A percentile compares a stretch with the other conserved stretches of the same genome.
These are phyloP conservation scores for Chalciporus piperatoides DNA, from an alignment of 1,284 basidiomycete genomes.

Conservation along the genomic window DNA sequence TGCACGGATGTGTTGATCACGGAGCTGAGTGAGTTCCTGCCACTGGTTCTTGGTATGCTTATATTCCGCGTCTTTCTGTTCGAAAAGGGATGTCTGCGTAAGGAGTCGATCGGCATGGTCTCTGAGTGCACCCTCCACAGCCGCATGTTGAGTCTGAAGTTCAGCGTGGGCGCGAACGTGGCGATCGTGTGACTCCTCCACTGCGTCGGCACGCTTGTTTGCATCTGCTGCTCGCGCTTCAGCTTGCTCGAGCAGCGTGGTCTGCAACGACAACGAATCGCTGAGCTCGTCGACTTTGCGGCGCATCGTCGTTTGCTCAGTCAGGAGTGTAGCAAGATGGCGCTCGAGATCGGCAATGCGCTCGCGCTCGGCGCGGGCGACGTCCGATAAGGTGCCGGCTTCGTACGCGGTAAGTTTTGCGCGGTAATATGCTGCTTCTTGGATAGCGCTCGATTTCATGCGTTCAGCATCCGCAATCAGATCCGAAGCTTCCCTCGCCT, in stretches of 20 bases:
- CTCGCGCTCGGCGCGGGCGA: slow-evolving; percentile 75
- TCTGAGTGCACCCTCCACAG: slow-evolving; percentile 66
- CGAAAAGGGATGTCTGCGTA: slow-evolving; percentile 69
- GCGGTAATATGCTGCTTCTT: slow-evolving; percentile 96
- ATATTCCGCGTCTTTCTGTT: slow-evolving; percentile 81
- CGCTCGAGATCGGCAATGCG: slow-evolving; percentile 79
- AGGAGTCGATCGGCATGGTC: slow-evolving; percentile 80
- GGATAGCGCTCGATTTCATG: slow-evolving; percentile 74
- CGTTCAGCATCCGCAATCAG: slow-evolving; percentile 81
- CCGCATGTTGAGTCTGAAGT: slow-evolving; percentile 64
- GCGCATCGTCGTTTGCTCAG: slow-evolving; percentile 66
- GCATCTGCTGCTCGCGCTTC: slow-evolving; percentile 82
- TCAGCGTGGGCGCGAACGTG: slow-evolving; percentile 68
- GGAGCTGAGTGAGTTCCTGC: slow-evolving; percentile 63
- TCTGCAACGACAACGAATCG: slow-evolving; percentile 73
- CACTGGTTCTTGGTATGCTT: slow-evolving; percentile 63
- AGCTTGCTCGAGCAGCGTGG: slow-evolving; percentile 74
- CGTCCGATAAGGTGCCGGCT: slow-evolving; percentile 60
- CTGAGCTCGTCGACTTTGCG: slow-evolving; percentile 70
- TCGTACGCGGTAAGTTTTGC: slow-evolving; percentile 91
- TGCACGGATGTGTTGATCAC: slow-evolving; percentile 82
- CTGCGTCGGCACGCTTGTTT: slow-evolving; percentile 73
- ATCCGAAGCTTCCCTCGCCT: slow-evolving; percentile 75
- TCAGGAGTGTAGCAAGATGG: slow-evolving; percentile 64
- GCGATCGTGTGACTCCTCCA: slow-evolving; percentile 78